Conservation (phyloP, 2,329 filamentous ascomycete species). For the Claviceps arundinis region DNA sequence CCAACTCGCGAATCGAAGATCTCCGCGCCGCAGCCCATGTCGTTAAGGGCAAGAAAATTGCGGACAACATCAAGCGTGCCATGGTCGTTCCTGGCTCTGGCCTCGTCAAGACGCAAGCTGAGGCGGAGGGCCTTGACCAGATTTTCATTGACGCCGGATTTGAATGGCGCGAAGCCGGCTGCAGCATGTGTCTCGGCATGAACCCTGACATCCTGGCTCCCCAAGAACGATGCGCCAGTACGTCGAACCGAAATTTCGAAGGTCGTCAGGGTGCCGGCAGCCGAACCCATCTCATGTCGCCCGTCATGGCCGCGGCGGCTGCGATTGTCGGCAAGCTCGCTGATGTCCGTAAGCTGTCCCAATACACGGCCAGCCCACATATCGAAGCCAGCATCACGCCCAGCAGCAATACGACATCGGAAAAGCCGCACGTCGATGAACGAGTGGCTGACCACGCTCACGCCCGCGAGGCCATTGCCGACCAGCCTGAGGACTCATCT, state of each 20-base stretch:
- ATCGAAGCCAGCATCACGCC: conserved; percentile 39
- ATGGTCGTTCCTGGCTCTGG: conserved; percentile 96
- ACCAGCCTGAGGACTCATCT: conserved; percentile 47
- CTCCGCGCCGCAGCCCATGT: conserved; percentile 75
- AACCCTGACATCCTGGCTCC: conserved; percentile 94
- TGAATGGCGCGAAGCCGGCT: conserved; percentile 95
- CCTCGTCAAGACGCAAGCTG: conserved; percentile 82
- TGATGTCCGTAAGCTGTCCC: conserved; percentile 71
- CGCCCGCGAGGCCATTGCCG: conserved; percentile 39
- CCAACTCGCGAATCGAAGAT: conserved; percentile 94
- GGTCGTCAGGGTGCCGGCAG: conserved; percentile 86
- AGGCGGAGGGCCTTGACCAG: conserved; percentile 83
- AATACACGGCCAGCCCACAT: conserved; percentile 45
- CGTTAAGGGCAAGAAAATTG: conserved; percentile 77
- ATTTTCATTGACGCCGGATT: conserved; percentile 88
- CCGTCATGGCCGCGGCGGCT: conserved; percentile 88
- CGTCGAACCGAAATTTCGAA: conserved; percentile 95
- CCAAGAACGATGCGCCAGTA: conserved; percentile 85
- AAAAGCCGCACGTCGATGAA: conserved; percentile 39
- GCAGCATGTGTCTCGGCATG: conserved; percentile 99
- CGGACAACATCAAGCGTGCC: conserved; percentile 78
- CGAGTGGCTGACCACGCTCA: conserved; percentile 35
- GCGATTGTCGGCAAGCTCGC: conserved; percentile 83
- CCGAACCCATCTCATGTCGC: conserved; percentile 91
- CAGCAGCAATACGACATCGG: conserved; percentile 9